Evolutionary conservation across 768 basidiomycete species (phyloP), one percentile per base, ranked within the genome.

Genomic region (Pleurotus tuber-regium): DNA sequence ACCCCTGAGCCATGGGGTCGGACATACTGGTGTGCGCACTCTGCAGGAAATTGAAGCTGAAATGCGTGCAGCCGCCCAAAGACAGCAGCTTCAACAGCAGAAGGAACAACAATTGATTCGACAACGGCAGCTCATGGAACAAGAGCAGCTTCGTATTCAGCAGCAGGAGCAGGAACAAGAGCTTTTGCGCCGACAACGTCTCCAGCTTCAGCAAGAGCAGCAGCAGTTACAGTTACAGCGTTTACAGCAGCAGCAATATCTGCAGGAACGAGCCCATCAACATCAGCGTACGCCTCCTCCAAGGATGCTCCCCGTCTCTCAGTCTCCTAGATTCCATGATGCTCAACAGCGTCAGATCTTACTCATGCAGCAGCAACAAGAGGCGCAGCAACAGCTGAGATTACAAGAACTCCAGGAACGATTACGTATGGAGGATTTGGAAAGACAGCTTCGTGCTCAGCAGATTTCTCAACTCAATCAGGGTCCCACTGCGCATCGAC

Each of bases 11-110:
- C 72, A 67, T 53, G n/a, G n/a, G n/a, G n/a, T n/a, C n/a, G 69
- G 63, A 40, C 59, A 57, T 35, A 62, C 60, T 4, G 74, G 75
- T 29, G 73, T 76, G 8, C 82, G 83, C 16, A 91, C 89, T 0
- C 63, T 92, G 23, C 84, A 89, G 57, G 91, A 93, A 57, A 85
- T 93, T 53, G 91, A 93, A 61, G 80, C 83, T 2, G 91, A 93
- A 66, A 89, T 92, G 87, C 76, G 77, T n/a, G 76, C 77, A 5
- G 77, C 75, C 19, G 80, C 81, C 24, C 75, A 80, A 47, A 75
- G 79, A 54, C 64, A 66, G 8, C 65, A 71, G 23, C 54, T 53
- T 12, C 56, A 55, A 38, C 28, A 59, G 57, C 67, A 56, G 57
- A 61, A 49, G 18, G 49, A 63, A 12, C 63, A 67, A 36, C 61